Base-by-base conservation (phyloP, 1,284 basidiomycete species). In the Pseudozyma sp. region DNA sequence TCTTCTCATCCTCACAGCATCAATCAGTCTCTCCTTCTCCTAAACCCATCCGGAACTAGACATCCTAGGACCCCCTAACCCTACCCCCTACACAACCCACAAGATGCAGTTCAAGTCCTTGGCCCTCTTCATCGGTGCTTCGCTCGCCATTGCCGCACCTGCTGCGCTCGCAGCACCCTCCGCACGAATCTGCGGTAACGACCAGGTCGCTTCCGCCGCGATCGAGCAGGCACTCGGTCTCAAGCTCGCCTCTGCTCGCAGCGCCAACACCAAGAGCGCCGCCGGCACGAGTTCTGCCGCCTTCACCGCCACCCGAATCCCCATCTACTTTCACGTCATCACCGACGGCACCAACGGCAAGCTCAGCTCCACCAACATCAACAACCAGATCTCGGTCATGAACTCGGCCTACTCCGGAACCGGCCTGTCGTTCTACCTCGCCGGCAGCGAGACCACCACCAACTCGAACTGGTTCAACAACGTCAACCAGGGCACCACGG, bases 401-500 rank as follows among this genome's bases (percentile, higher is more conserved):
- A 89, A 89, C 84, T 47, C 73, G 33, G 87, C 86, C 58, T 89
- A 88, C 76, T 68, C 63, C 5, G 69, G 73, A 39, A 79, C 86
- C 31, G 87, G 87, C 17, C 84, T 89, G 48, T 83, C 85, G 33
- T 89, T 87, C 84, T 78, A 69, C 3, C 86, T 89, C 30, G 86
- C 85, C 37, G 82, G 81, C 40, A 88, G 86, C 29, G 68, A 62
- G 46, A 63, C 56, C 4, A 68, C 60, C 1, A 74, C 82, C 59
- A 89, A 88, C 81, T 54, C 85, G n/a, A 81, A 86, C 63, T 89
- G 88, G 88, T 89, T 88, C 85, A 85, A 85, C 77, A 82, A 80
- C 17, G 88, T 84, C 58, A 87, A 86, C 14, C 87, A 87, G 11
- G 82, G 81, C 54, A 83, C 76, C 46, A 82, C 84, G 17, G 77